Base-by-base conservation (phyloP, 139 green algal species). In the Prasinococcaceae sp. region DNA sequence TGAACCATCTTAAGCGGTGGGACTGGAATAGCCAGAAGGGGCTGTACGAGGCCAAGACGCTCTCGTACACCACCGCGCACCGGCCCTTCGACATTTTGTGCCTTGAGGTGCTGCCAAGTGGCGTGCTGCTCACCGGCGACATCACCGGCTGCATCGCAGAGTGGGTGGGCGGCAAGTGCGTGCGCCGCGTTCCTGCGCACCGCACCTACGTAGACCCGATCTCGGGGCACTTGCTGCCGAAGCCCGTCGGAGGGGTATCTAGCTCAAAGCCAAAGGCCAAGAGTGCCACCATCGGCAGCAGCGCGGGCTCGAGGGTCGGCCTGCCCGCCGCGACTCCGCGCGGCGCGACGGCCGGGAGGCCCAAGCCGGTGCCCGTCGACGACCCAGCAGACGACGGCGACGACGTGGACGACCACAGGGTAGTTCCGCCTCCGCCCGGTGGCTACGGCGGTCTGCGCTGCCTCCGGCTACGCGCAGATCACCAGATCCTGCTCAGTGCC, bases 1-100 rank as follows among this genome's bases (percentile, higher is more conserved):
- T 79, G 36, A 80, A 80, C 44, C 76, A 84, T 53, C 50, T 84
- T 33, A 79, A 79, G 58, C 65, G 47, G 2, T 72, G 58, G 46
- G 19, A 41, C 10, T 16, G 5, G 39, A 12, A 9, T 12, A 40
- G 10, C 12, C 10, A 5, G 10, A 16, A 46, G 10, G 14, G 10
- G 10, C 5, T 5, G 10, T 25, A 23, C 10, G 16, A 19, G 20
- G 43, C 6, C 6, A 32, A n/a, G 20, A 30, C 6, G 6, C 9
- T 14, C 20, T 30, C 43, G 43, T 35, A 33, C 6, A 8, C 9
- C 22, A 10, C 6, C 4, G 8, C 9, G 5, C 6, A 14, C 9
- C 43, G 24, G 20, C 22, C 20, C 23, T 50, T 50, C 24, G 24
- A 5, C 22, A 19, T 16, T 12, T 32, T n/a, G 19, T 50, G 22